Conservation (phyloP, 2,329 filamentous ascomycete species). For the Sporothrix dimorphospora region DNA sequence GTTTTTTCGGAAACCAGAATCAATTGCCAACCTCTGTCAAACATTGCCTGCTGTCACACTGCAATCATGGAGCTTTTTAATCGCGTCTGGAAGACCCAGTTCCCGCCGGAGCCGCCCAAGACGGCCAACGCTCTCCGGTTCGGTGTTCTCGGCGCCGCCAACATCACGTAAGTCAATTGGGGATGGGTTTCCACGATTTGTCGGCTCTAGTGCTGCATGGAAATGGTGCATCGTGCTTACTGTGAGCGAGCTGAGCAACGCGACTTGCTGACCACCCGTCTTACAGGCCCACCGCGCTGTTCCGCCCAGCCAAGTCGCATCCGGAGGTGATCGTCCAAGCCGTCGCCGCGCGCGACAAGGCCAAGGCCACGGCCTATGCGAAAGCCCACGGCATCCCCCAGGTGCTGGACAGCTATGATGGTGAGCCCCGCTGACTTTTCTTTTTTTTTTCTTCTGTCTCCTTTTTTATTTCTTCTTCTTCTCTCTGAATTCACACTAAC, state of each 20-base stretch:
- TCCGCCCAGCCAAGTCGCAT: conserved; percentile 55
- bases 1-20: background rate
- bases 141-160: conserved; percentile 48
- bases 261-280: background rate
- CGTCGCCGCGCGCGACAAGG: conserved; percentile 55
- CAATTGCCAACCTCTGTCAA: too few relatives aligned
- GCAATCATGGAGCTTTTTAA: conserved; percentile 13
- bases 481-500: background rate
- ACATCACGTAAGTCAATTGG: conserved; percentile 43
- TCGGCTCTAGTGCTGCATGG: too few relatives aligned
- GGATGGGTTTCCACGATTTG: too few relatives aligned
- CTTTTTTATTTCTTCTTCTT: background rate
- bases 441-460: background rate
- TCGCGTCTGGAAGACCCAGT: conserved; percentile 29
- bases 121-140: conserved; percentile 41
- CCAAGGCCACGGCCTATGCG: conserved; percentile 53
- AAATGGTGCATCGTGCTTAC: background rate
- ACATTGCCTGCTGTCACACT: background rate
- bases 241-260: background rate
- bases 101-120: conserved; percentile 29
- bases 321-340: conserved; percentile 56
- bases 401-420: conserved; percentile 54
- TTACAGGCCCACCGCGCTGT: conserved; percentile 44
- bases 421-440: conserved; percentile 36
- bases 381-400: conserved; percentile 56